Evolutionary conservation across 2,329 filamentous ascomycete genomes (phyloP).

Genomic region (Fusarium mundagurra): DNA sequence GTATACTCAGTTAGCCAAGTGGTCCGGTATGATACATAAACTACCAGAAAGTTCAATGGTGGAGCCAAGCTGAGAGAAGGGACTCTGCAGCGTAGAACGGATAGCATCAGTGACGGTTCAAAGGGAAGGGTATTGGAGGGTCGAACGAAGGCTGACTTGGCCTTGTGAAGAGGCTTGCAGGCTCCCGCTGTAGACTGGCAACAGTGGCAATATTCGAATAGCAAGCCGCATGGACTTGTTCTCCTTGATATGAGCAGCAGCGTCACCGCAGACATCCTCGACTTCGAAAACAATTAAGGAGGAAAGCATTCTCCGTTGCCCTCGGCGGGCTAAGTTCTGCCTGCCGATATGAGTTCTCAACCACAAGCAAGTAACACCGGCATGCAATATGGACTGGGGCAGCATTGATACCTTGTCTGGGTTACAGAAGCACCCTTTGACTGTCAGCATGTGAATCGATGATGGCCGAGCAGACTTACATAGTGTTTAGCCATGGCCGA

Average conservation of each 20-base stretch:
- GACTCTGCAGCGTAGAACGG: neutral
- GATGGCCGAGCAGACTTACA: constrained; percentile 45
- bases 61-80: no score
- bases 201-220: neutral
- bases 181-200: neutral
- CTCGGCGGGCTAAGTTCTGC: neutral
- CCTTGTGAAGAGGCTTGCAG: neutral
- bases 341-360: no score
- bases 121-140: no score
- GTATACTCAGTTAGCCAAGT: neutral
- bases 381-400: constrained; percentile 56
- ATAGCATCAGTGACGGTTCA: no score
- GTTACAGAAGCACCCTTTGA: constrained; percentile 63
- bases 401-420: constrained; percentile 79
- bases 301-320: neutral
- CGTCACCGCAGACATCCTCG: rapidly evolving
- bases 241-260: rapidly evolving
- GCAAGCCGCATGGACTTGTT: no score
- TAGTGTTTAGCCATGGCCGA: constrained; percentile 80
- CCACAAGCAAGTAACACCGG: neutral
- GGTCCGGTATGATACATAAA: rapidly evolving
- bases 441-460: neutral
- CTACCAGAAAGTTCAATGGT: neutral
- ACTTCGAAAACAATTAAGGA: rapidly evolving
- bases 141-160: rapidly evolving